Evolutionary conservation across 495 filamentous ascomycete genomes (phyloP), one percentile per base, ranked within the genome.

Genomic region (Parmelia sp.): DNA sequence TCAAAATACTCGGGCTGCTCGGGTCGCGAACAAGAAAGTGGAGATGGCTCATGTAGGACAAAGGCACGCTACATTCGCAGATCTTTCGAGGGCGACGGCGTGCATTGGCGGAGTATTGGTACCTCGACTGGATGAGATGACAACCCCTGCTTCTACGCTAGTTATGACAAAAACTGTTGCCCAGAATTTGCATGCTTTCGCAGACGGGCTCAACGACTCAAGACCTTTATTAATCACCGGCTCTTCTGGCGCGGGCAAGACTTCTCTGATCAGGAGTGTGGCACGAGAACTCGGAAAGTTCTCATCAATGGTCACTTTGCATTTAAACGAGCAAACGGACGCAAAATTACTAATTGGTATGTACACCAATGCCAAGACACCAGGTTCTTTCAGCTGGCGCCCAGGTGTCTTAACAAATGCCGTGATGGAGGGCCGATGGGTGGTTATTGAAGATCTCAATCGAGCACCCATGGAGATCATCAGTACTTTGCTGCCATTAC

Each of bases 251-350:
- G 88, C 90, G 25, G 95, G 95, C 33, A 99, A 99, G 76, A 96
- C 93, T 5, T 86, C 87, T 5, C 69, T 92, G 35, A 84, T 92
- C n/a, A 88, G 90, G 72, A 88, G 96, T 66, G 80, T 93, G 65
- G 92, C 95, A 27, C 81, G 80, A 66, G 83, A 84, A 49, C 83
- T 96, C 65, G 87, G 87, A 31, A 88, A 88, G 65, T 81, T 87
- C 10, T 78, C 83, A 31, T 83, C 84, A 47, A 88, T 97, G 84
- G 85, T 97, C 40, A 96, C 92, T 12, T 81, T 99, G 40, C 91
- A 97, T 71, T 80, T 99, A 36, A 97, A 97, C 70, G 95, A 97
- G 73, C 95, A 99, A 74, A 96, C 90, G 0, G 95, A 99, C 77
- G 91, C 91, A 0, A 99, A 97, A 70, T 87, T 94, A 74, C 83